Evolutionary conservation across 495 filamentous ascomycete species (phyloP), one percentile per base, ranked within the genome.

Genomic region (Penicillium desertorum): DNA sequence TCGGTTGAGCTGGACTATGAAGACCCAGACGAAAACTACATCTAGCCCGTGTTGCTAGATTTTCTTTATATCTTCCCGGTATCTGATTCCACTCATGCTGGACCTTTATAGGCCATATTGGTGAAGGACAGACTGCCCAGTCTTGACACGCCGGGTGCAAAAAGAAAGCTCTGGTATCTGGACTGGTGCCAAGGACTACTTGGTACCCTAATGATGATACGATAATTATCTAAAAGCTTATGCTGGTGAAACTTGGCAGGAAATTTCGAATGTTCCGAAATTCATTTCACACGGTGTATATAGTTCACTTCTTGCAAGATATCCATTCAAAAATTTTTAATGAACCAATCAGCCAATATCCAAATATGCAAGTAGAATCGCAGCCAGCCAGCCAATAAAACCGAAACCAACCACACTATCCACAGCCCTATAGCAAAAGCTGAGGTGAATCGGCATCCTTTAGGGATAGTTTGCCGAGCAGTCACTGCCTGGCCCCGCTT

Each of bases 381-480:
- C 7, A n/a, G 9, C n/a, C 6, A 39, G 10, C 30, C 11, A 14
- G 1, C 10, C 10, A 8, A 36, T 4, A 36, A 39, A 3, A 1
- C 14, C 14, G 5, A 39, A 8, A 39, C 17, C 4, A 39, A 39
- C 17, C 36, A 17, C 9, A 17, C 9, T 2, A 16, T 37, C 12
- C 10, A 37, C 34, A n/a, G 32, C 36, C 36, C n/a, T 8, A 9
- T 14, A 16, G 17, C n/a, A 39, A n/a, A n/a, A 2, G n/a, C n/a
- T 39, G n/a, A 2, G 5, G 17, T 39, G 36, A 25, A 42, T 45
- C 19, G 20, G 48, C 20, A 16, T 16, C 12, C 6, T 30, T 8
- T 10, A 27, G 9, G 10, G 9, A 2, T 17, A 45, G 45, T 62
- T 51, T 45, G 56, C 56, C 45, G 60, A 59, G 43, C 48, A 48